Evolutionary conservation across 2,329 filamentous ascomycete genomes (phyloP), one percentile per base, ranked within the genome.

Genomic region (Pseudocercospora fijiensis): DNA sequence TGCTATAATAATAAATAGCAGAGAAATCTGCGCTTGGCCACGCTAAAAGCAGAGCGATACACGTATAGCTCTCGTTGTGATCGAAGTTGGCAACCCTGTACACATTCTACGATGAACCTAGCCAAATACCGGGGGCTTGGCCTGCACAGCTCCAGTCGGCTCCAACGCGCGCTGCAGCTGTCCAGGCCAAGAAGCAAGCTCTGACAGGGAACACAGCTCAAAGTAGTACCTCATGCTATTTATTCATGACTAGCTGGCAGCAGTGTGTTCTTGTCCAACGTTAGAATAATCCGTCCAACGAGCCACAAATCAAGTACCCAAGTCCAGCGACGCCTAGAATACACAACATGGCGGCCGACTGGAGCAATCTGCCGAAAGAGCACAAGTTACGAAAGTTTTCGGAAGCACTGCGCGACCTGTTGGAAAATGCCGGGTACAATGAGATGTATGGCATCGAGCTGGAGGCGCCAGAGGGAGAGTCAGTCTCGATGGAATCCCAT

Each of bases 381-480:
- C 71, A 73, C 65, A 69, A 65, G 20, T 66, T 75, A 4, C 49
- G 45, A 45, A 64, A 72, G 47, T 82, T 92, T 67, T 84, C 86
- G 65, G 80, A 81, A 9, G 81, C 81, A 28, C 81, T 93, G 33
- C 78, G 84, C 5, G 76, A 81, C 6, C 84, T 92, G 65, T 77
- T 87, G 64, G 78, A 80, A 56, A 80, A 83, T 64, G 80, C 85
- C 58, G 82, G 79, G 16, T 84, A 96, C 78, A 79, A 80, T 58
- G 92, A 97, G 82, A 90, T 97, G 84, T 98, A 93, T 87, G 93
- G 93, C 56, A 87, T 97, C 60, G 81, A 84, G 30, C 85, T 97
- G 51, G 61, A 67, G 16, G 66, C 71, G 37, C 66, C 71, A 24
- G 43, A 49, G 3, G 68, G 70, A 69, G 70, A 65, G 72, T 72